Base-by-base conservation (phyloP, 495 filamentous ascomycete species). In the Penicillium paxilli region DNA sequence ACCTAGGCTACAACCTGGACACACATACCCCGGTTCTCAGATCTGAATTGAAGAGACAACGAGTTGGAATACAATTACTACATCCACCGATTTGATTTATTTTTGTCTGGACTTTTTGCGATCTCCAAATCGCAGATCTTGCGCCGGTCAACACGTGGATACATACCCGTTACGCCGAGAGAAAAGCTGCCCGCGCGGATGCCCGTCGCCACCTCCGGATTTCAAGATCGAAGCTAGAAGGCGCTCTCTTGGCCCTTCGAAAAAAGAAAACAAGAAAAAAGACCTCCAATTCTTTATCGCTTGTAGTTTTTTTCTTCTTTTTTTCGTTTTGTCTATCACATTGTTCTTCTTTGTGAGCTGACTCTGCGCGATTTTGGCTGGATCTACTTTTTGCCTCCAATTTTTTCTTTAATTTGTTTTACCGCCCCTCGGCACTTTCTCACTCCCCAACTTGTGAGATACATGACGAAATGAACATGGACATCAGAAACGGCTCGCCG, bases 391-490 rank as follows among this genome's bases (percentile, higher is more conserved):
- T 16, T 19, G n/a, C n/a, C n/a, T n/a, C 17, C 16, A 8, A 38
- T 38, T 38, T 38, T 38, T 38, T 20, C 8, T n/a, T n/a, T 9
- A 14, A 4, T 37, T 37, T n/a, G 7, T 37, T 37, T 37, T 37
- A 16, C 35, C 35, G 35, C 35, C 35, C 35, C 35, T 38, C 12
- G 52, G 23, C 7, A 12, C 44, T 48, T 17, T 32, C 10, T 22
- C 24, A 21, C 22, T 45, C 28, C 10, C 45, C 28, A 11, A 28
- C 10, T 51, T 33, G 25, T 26, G 48, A 51, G 26, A 57, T 71
- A 68, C 56, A 73, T 72, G 69, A 53, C 65, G 59, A 75, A 72
- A 83, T 84, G 80, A 75, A 81, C 61, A 54, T 71, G 63, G 78
- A 83, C 52, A 63, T 66, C 60, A 73, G 79, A 54, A 77, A 75